A percentile compares a stretch with the other conserved stretches of the same genome.
phyloP scores from a whole-genome alignment of 306 rosid genomes.

The Quercus wislizeni region DNA sequence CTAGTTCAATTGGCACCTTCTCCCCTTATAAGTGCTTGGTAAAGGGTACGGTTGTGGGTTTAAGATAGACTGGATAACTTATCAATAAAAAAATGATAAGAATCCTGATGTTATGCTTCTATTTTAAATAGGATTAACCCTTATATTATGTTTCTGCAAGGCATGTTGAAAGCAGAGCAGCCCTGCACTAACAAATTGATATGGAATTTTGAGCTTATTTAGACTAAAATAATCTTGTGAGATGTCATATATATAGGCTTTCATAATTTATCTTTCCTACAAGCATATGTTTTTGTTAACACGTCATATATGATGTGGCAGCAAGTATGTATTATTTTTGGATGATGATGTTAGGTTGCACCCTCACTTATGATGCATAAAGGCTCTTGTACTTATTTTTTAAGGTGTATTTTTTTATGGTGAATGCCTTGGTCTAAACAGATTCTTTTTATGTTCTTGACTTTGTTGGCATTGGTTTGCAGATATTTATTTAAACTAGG shows the following conservation, averaged over 20 bases:
- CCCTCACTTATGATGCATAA: slow-evolving; percentile 81
- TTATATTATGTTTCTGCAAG: slow-evolving; percentile 4
- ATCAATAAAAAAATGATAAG: no score
- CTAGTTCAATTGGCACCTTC: no score
- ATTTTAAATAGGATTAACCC: background rate
- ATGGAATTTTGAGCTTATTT: slow-evolving; percentile 4
- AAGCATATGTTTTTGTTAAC: slow-evolving; percentile 15
- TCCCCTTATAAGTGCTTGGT: no score
- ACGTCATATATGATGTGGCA: slow-evolving; percentile 22
- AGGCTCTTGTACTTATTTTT: slow-evolving; percentile 28
- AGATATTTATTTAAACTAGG: slow-evolving; percentile 99
- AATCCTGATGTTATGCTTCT: no score
- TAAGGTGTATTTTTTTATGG: slow-evolving; percentile 1
- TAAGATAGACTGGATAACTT: no score
- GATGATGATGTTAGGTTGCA: slow-evolving; percentile 96
- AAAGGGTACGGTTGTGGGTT: no score
- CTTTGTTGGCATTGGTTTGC: slow-evolving; percentile 34
- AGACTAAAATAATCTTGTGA: no score
- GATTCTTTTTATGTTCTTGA: slow-evolving; percentile 20
- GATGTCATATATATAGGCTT: background rate
- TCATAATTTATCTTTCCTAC: slow-evolving; percentile 16
- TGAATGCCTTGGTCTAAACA: background rate
- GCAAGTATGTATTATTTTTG: slow-evolving; percentile 81
- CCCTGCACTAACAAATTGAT: background rate
- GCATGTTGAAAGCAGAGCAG: background rate